These are phyloP conservation scores for Exophiala alcalophila DNA, from an alignment of 2,329 filamentous ascomycete genomes.

Conservation along the genomic window DNA sequence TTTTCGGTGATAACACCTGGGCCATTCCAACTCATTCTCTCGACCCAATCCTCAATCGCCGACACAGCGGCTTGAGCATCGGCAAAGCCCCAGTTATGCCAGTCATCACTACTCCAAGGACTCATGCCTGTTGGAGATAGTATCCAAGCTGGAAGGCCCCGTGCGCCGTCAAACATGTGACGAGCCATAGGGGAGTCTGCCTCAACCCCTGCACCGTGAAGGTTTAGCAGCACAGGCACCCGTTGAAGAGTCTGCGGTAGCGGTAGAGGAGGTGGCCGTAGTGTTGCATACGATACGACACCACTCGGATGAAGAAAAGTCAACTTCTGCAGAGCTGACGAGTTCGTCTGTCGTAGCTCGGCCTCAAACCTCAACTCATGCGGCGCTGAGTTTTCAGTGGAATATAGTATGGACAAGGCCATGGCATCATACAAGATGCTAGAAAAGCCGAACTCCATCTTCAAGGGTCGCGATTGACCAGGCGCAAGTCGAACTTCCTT, in stretches of 20 bases:
- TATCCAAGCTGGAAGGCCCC: slow-evolving; percentile 55
- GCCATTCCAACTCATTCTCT: slow-evolving; percentile 48
- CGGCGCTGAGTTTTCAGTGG: neutral
- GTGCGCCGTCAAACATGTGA: slow-evolving; percentile 49
- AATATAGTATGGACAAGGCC: slow-evolving; percentile 11
- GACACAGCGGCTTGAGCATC: slow-evolving; percentile 54
- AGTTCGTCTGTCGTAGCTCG: slow-evolving; percentile 24
- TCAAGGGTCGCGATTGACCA: slow-evolving; percentile 38
- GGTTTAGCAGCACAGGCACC: slow-evolving; percentile 50
- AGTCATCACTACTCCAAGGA: slow-evolving; percentile 60
- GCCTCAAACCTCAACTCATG: slow-evolving; percentile 25
- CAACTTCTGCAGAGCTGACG: slow-evolving; percentile 50
- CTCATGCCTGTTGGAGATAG: slow-evolving; percentile 57
- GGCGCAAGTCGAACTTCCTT: slow-evolving; percentile 18
- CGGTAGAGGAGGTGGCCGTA: slow-evolving; percentile 51
- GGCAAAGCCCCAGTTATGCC: slow-evolving; percentile 58
- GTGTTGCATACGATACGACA: slow-evolving; percentile 56
- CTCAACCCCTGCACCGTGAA: slow-evolving; percentile 59
- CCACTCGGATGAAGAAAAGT: slow-evolving; percentile 55
- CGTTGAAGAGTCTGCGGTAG: slow-evolving; percentile 29
- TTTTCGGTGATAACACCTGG: slow-evolving; percentile 44
- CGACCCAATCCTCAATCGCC: slow-evolving; percentile 52
- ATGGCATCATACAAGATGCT: slow-evolving; percentile 5
- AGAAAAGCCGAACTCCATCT: slow-evolving; percentile 9
- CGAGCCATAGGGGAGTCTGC: slow-evolving; percentile 48